Evolutionary conservation across 192 early-diverging fungal species (phyloP).

Genomic region (Coemansia sp.): DNA sequence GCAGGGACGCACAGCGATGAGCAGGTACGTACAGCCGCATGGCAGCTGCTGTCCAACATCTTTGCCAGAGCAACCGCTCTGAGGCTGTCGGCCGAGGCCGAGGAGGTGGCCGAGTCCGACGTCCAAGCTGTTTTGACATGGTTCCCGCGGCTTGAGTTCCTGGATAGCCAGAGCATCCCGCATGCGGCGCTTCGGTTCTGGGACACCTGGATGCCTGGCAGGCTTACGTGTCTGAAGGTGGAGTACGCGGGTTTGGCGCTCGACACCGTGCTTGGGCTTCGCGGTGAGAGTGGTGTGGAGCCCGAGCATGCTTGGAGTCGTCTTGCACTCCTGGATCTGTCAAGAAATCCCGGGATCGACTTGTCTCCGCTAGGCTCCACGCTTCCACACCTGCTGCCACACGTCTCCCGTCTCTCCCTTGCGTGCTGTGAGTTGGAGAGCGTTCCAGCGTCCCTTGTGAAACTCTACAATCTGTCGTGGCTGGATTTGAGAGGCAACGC

Average conservation of each 20-base stretch:
- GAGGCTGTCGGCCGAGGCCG: slow-evolving; percentile 45
- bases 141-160: slow-evolving; percentile 50
- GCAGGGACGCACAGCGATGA: slow-evolving; percentile 6
- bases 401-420: slow-evolving; percentile 39
- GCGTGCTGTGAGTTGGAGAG: slow-evolving; percentile 40
- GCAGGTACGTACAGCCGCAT: slow-evolving; percentile 30
- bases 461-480: slow-evolving; percentile 36
- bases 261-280: slow-evolving; percentile 9
- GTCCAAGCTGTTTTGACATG: slow-evolving; percentile 49
- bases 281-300: not conserved
- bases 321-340: slow-evolving; percentile 41
- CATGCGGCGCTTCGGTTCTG: slow-evolving; percentile 40
- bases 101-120: slow-evolving; percentile 43
- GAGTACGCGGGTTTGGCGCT: slow-evolving; percentile 43
- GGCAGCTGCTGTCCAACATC: slow-evolving; percentile 40
- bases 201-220: slow-evolving; percentile 28
- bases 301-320: slow-evolving; percentile 21
- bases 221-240: slow-evolving; percentile 24
- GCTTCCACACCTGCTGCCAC: slow-evolving; percentile 20
- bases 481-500: slow-evolving; percentile 40
- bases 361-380: slow-evolving; percentile 19
- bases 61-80: slow-evolving; percentile 50
- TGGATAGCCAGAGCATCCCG: slow-evolving; percentile 48
- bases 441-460: slow-evolving; percentile 30
- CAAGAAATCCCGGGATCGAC: slow-evolving; percentile 34